Conservation (phyloP, 306 rosid species). For the Bauhinia variegata region DNA sequence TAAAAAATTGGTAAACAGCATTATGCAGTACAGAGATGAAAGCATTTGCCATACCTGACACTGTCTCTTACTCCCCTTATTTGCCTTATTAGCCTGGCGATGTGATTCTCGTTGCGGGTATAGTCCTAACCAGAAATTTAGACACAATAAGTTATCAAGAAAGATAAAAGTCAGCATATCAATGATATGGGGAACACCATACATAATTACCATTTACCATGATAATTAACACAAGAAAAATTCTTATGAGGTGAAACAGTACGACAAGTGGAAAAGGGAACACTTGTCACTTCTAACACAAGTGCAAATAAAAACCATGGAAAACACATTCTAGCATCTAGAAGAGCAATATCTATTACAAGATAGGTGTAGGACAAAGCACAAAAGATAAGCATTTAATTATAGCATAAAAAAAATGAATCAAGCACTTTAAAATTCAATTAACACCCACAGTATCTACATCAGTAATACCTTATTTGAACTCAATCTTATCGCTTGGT, state of each 20-base stretch:
- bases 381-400: slow-evolving; percentile 21
- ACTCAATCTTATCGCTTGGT: slow-evolving; percentile 55
- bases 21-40: slow-evolving; percentile 26
- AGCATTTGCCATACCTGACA: slow-evolving; percentile 62
- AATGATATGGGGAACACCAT: neutral
- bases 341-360: slow-evolving; percentile 11
- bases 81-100: slow-evolving; percentile 65
- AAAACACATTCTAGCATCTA: slow-evolving; percentile 18
- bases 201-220: slow-evolving; percentile 2
- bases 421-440: slow-evolving; percentile 6
- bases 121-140: slow-evolving; percentile 56
- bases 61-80: slow-evolving; percentile 69
- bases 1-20: slow-evolving; percentile 28
- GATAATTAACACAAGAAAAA: slow-evolving; percentile 18
- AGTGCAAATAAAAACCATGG: neutral
- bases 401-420: slow-evolving; percentile 21
- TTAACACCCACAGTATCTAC: slow-evolving; percentile 10
- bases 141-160: slow-evolving; percentile 20
- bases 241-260: slow-evolving; percentile 10
- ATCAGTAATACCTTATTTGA: slow-evolving; percentile 59
- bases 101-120: slow-evolving; percentile 57
- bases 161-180: slow-evolving; percentile 27
- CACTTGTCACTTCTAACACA: neutral
- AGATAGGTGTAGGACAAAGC: slow-evolving; percentile 1
- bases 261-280: neutral